These are phyloP conservation scores for Monilinia vaccinii-corymbosi DNA, from an alignment of 2,329 filamentous ascomycete species.

Conservation along the genomic window DNA sequence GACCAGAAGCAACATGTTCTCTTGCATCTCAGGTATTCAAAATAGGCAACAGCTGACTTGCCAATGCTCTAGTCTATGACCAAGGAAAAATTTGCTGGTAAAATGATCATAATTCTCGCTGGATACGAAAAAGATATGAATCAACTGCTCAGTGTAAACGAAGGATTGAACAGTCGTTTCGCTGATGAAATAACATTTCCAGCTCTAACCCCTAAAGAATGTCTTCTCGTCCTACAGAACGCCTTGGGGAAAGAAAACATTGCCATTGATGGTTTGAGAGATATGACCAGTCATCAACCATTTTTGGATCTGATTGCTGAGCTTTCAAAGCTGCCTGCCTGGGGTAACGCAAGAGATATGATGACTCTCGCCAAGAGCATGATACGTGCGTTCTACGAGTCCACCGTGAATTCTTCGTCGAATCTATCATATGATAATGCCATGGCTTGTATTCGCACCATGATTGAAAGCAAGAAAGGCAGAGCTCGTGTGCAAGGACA, in stretches of 20 bases:
- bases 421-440: constrained; percentile 11
- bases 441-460: constrained; percentile 18
- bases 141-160: constrained; percentile 40
- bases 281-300: constrained; percentile 24
- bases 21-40: no score
- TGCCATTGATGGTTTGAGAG: constrained; percentile 14
- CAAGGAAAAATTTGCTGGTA: constrained; percentile 38
- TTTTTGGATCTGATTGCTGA: constrained; percentile 27
- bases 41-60: neutral
- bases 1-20: no score
- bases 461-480: constrained; percentile 19
- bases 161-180: constrained; percentile 46
- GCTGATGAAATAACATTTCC: constrained; percentile 40
- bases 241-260: constrained; percentile 29
- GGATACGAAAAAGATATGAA: constrained; percentile 50
- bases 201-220: constrained; percentile 29
- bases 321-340: constrained; percentile 34
- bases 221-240: constrained; percentile 32
- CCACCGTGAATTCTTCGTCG: constrained; percentile 2
- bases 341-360: constrained; percentile 46
- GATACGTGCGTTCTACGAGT: constrained; percentile 27
- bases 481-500: neutral
- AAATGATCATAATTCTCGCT: constrained; percentile 47
- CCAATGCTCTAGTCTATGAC: constrained; percentile 27
- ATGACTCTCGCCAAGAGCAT: constrained; percentile 39